Evolutionary conservation across 805 yeast species (phyloP).

Genomic region (Candida arabinofermentans): DNA sequence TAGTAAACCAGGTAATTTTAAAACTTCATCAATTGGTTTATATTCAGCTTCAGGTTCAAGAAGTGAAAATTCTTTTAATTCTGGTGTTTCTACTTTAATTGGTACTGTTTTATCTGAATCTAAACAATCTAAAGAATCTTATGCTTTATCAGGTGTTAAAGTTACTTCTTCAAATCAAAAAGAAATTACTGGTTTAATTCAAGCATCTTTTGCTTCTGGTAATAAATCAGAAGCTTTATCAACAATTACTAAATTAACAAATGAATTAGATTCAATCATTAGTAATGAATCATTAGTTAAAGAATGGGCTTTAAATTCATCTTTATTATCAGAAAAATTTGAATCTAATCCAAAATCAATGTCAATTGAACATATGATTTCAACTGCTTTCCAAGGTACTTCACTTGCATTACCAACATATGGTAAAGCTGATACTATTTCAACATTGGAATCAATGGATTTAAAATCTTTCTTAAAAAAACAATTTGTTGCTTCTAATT

Average conservation of each 20-base stretch:
- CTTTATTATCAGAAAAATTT: constrained; percentile 45
- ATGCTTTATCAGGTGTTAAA: constrained; percentile 49
- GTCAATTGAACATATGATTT: constrained; percentile 71
- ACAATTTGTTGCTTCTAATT: constrained; percentile 58
- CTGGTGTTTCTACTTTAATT: constrained; percentile 71
- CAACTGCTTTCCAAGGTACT: constrained; percentile 85
- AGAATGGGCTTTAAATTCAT: constrained; percentile 43
- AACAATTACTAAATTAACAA: constrained; percentile 42
- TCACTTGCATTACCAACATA: constrained; percentile 71
- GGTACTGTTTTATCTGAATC: constrained; percentile 44
- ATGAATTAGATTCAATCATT: constrained; percentile 33
- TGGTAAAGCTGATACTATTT: constrained; percentile 68
- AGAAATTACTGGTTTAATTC: constrained; percentile 61
- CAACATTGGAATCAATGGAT: constrained; percentile 56
- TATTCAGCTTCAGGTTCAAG: constrained; percentile 76
- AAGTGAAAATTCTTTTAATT: constrained; percentile 74
- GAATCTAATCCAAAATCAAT: constrained; percentile 54
- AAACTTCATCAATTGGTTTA: constrained; percentile 62
- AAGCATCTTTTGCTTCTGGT: constrained; percentile 59
- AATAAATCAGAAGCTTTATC: constrained; percentile 50
- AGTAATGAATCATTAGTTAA: constrained; percentile 41
- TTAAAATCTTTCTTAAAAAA: constrained; percentile 49
- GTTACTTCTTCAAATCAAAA: constrained; percentile 51
- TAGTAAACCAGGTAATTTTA: constrained; percentile 57
- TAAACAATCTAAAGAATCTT: constrained; percentile 29